These are phyloP conservation scores for Geotrichum restrictum DNA, from an alignment of 1,139 yeast species.

Conservation along the genomic window DNA sequence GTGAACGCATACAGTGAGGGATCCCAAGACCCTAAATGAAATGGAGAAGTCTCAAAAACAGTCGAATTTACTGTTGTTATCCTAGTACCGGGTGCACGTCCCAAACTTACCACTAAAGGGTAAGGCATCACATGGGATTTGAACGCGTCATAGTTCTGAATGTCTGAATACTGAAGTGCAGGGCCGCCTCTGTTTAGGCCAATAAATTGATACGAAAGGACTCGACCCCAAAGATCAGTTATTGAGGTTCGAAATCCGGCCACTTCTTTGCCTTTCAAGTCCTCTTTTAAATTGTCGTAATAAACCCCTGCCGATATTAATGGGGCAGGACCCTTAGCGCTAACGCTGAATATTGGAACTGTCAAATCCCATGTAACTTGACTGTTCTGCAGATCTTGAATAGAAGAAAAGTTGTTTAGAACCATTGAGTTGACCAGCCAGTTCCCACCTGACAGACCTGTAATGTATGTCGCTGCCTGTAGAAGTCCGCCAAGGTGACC, in stretches of 20 bases:
- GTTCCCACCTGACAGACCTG: constrained; percentile 85
- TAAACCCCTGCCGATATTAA: constrained; percentile 52
- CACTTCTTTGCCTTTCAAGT: constrained; percentile 55
- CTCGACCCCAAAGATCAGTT: constrained; percentile 94
- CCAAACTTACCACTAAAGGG: constrained; percentile 82
- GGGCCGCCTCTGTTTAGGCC: constrained; percentile 57
- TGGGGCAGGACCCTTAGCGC: constrained; percentile 74
- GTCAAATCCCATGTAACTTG: constrained; percentile 73
- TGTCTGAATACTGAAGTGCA: constrained; percentile 60
- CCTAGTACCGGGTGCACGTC: constrained; percentile 65
- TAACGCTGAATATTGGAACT: constrained; percentile 55
- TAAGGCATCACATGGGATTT: constrained; percentile 72
- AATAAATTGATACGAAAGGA: constrained; percentile 73
- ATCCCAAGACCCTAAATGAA: constrained; percentile 85
- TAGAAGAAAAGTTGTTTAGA: constrained; percentile 75
- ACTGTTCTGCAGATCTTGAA: constrained; percentile 53
- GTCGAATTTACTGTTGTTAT: constrained; percentile 62
- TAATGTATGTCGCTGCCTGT: constrained; percentile 72
- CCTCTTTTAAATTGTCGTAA: constrained; percentile 53
- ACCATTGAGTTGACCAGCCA: constrained; percentile 87
- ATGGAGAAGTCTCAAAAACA: constrained; percentile 77
- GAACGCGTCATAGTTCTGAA: constrained; percentile 55
- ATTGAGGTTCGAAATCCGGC: constrained; percentile 77
- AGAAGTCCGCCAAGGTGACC: constrained; percentile 77
- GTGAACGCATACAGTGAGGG: constrained; percentile 71